Evolutionary conservation across 106 monocot genomes (phyloP), one percentile per base, ranked within the genome.

Genomic region (Allium cepa): DNA sequence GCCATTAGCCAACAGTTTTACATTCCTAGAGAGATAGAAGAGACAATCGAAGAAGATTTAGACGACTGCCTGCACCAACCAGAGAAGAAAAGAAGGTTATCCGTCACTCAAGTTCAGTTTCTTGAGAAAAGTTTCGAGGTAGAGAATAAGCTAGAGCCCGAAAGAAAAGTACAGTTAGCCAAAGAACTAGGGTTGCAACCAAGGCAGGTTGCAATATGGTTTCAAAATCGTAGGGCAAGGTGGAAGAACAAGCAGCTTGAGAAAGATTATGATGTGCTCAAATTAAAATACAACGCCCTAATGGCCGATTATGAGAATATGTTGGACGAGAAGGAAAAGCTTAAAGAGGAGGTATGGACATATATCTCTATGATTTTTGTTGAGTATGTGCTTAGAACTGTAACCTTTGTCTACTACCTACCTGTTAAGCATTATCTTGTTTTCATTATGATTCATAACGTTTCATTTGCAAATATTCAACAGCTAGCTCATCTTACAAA

Each of bases 181-280:
- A 80, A 45, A 69, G 82, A 78, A 26, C 83, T 90, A 1, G 85
- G 83, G 3, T 70, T 90, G 70, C 80, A 85, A 45, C 90, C 90
- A 0, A 56, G 83, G 46, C 90, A 90, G 66, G 80, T 90, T 4
- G 90, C 90, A 0, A 80, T 90, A 11, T 90, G 90, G 90, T 90
- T 85, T 69, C 90, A 90, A 80, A 90, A 90, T 59, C 85, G 90
- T 8, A 71, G 85, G 10, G 90, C 85, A 3, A 66, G 88, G 15
- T 88, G 88, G 88, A 88, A 88, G 69, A 85, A 79, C 1, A 88
- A 88, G 69, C 90, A 85, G 67, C 73, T 90, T 0, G 82, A 90
- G 77, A 85, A 78, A 80, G 90, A 90, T 8, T 90, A 75, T 10
- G 82, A 73, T 6, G 46, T 59, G 26, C 70, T 90, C 22, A 90